Conservation (phyloP, 192 early-diverging fungal genomes). For the Umbelopsis ramanniana region DNA sequence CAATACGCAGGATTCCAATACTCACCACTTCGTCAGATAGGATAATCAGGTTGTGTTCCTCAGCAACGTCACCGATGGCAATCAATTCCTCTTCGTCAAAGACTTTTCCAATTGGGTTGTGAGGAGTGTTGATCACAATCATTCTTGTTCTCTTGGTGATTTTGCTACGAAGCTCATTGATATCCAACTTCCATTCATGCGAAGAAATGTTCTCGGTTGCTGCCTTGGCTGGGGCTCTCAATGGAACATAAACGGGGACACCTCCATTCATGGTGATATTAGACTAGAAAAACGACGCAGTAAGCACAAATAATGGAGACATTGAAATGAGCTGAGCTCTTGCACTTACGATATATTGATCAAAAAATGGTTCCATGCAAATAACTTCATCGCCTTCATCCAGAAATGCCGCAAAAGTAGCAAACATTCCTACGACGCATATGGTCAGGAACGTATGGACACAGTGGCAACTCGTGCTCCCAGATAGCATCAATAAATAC, state of each 20-base stretch:
- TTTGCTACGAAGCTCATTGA: conserved; percentile 75
- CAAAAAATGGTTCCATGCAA: conserved; percentile 95
- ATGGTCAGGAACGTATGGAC: background rate
- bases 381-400: conserved; percentile 87
- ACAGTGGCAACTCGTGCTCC: background rate
- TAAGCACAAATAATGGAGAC: background rate
- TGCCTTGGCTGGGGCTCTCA: conserved; percentile 60
- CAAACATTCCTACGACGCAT: conserved; percentile 59
- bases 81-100: conserved; percentile 75
- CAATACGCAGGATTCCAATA: background rate
- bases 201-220: conserved; percentile 62
- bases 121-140: conserved; percentile 93
- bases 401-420: conserved; percentile 83
- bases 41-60: conserved; percentile 83
- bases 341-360: conserved; percentile 82
- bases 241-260: conserved; percentile 82
- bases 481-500: conserved; percentile 30
- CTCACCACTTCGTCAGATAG: conserved; percentile 89
- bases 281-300: conserved; percentile 39
- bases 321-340: background rate
- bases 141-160: conserved; percentile 82
- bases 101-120: conserved; percentile 93
- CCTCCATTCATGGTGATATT: conserved; percentile 90
- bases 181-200: conserved; percentile 87
- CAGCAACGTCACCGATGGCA: conserved; percentile 76